Evolutionary conservation across 1,139 yeast species (phyloP).

Genomic region (Blastobotrys illinoisensis): DNA sequence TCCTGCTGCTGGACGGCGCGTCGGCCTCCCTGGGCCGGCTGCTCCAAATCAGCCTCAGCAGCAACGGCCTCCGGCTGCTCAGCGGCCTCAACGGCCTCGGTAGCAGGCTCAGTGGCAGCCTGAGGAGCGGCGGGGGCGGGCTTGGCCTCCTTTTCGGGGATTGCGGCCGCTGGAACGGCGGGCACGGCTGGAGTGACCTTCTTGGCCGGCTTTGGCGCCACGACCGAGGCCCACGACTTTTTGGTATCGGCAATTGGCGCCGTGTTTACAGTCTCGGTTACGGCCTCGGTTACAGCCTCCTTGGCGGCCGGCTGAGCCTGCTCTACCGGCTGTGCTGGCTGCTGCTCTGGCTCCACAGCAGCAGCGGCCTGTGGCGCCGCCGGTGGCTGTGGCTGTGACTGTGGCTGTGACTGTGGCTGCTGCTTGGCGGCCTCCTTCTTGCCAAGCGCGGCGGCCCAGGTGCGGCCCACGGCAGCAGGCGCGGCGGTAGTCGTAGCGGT

Average conservation of each 20-base stretch:
- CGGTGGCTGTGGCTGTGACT: conserved; percentile 6
- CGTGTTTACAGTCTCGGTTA: conserved; percentile 16
- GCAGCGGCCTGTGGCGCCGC: no score
- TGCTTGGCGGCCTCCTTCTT: conserved; percentile 12
- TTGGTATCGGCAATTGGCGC: conserved; percentile 15
- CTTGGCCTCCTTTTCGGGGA: conserved; percentile 11
- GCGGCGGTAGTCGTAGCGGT: conserved; percentile 14
- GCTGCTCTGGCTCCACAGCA: no score
- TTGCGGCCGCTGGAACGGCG: not conserved
- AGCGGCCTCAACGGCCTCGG: conserved; percentile 9
- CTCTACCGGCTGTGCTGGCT: conserved; percentile 5
- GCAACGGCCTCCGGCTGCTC: conserved; percentile 4
- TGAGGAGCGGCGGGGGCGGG: conserved; percentile 16
- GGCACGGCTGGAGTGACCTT: conserved; percentile 15
- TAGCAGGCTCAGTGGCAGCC: no score
- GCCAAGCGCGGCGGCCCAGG: conserved; percentile 28
- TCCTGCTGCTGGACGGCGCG: conserved; percentile 32
- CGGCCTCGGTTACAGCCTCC: conserved; percentile 8
- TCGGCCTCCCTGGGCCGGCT: conserved; percentile 19
- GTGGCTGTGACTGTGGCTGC: conserved; percentile 10
- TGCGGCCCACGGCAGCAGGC: conserved; percentile 19
- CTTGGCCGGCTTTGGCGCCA: conserved; percentile 25
- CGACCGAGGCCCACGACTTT: conserved; percentile 40
- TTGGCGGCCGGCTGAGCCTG: conserved; percentile 3
- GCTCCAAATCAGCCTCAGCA: conserved; percentile 17